A percentile compares a stretch with the other conserved stretches of the same genome.
phyloP scores from a whole-genome alignment of 2,329 filamentous ascomycete species.

The Aspergillus novofumigatus region DNA sequence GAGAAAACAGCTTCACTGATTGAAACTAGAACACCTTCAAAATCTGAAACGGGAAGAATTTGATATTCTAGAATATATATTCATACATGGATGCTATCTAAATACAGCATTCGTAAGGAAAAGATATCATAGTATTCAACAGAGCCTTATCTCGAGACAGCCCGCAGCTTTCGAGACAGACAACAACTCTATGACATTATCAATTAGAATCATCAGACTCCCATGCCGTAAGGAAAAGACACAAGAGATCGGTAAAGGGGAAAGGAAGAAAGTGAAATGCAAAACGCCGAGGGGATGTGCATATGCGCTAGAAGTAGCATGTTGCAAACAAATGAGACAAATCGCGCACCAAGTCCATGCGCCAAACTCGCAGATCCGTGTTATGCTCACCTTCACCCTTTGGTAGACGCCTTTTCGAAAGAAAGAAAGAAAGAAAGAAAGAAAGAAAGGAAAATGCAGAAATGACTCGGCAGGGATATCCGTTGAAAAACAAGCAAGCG shows the following conservation, averaged over 20 bases:
- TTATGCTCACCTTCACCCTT: conserved; percentile 1
- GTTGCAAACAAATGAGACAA: background rate
- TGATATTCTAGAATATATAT: conserved; percentile 1
- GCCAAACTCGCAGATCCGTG: conserved; percentile 9
- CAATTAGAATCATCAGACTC: conserved; percentile 10
- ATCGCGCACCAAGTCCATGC: conserved; percentile 6
- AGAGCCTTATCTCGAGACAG: background rate
- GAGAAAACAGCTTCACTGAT: background rate
- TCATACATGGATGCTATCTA: background rate
- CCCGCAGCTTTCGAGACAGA: background rate
- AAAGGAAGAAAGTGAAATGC: conserved; percentile 2
- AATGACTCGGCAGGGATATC: background rate
- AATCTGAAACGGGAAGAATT: background rate
- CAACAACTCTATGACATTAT: conserved; percentile 19
- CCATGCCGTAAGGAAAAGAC: background rate
- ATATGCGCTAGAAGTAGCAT: background rate
- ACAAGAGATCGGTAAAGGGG: conserved; percentile 7
- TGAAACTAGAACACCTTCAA: background rate
- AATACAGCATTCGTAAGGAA: background rate
- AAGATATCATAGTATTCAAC: background rate
- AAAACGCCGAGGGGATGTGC: conserved; percentile 1
- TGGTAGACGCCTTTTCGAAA: conserved; percentile 6
- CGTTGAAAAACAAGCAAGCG: background rate
- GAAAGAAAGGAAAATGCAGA: background rate
- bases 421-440: too few species aligned